A percentile compares a stretch with the other conserved stretches of the same genome.
phyloP scores from a whole-genome alignment of 176 grass and related monocot species.

The Avena sativa region DNA sequence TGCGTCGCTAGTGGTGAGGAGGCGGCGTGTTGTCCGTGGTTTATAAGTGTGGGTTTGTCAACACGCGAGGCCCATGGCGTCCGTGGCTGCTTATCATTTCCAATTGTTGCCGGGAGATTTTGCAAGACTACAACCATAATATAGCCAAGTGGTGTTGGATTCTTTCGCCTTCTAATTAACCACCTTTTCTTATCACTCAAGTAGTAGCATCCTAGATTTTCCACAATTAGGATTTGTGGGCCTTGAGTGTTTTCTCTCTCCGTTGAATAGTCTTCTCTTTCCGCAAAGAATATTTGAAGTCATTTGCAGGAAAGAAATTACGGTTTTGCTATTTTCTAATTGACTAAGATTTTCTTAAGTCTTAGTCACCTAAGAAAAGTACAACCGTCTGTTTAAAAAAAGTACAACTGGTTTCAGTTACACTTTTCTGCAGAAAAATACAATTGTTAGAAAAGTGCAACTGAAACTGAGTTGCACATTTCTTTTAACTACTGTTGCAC shows the following conservation, averaged over 20 bases:
- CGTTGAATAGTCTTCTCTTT: neutral
- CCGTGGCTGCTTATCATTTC: constrained; percentile 46
- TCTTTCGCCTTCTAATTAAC: neutral
- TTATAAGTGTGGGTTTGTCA: constrained; percentile 58
- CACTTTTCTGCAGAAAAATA: too few relatives aligned
- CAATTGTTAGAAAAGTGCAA: too few relatives aligned
- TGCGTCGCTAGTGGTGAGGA: neutral
- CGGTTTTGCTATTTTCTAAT: too few relatives aligned
- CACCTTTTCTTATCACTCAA: neutral
- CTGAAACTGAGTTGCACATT: too few relatives aligned
- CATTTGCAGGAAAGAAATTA: neutral
- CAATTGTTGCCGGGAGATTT: constrained; percentile 48
- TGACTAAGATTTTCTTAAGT: too few relatives aligned
- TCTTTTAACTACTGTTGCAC: too few relatives aligned
- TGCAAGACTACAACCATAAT: neutral
- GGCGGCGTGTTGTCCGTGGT: constrained; percentile 44
- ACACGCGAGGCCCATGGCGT: constrained; percentile 19
- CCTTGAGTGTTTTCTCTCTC: neutral
- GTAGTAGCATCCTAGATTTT: neutral
- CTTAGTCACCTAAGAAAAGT: too few relatives aligned
- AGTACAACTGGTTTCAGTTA: too few relatives aligned
- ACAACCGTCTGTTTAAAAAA: too few relatives aligned
- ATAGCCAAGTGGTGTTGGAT: constrained; percentile 13
- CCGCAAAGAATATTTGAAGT: neutral
- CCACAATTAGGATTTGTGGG: neutral